Evolutionary conservation across 2,329 filamentous ascomycete species (phyloP).

Genomic region (Pseudogymnoascus sp.): DNA sequence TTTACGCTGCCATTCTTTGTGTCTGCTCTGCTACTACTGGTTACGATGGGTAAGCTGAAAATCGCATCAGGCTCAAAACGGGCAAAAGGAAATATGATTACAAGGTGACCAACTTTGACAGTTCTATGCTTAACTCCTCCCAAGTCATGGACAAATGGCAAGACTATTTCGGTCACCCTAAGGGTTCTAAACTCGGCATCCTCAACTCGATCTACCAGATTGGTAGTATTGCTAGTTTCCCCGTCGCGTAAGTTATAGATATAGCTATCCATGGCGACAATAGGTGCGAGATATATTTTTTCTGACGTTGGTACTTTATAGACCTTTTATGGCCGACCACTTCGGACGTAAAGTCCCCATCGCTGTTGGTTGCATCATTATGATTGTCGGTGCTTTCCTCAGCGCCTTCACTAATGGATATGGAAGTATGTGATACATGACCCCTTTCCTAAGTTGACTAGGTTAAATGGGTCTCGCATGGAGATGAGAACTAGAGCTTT

Average conservation of each 20-base stretch:
- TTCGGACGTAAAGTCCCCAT: too few species aligned
- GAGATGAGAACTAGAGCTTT: neutral
- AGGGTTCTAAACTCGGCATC: constrained; percentile 36
- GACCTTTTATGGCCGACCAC: constrained; percentile 34
- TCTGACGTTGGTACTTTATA: neutral
- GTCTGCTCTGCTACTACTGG: constrained; percentile 48
- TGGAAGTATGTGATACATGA: constrained; percentile 28
- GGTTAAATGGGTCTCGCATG: neutral
- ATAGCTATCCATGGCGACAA: constrained; percentile 15
- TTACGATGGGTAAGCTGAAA: constrained; percentile 27
- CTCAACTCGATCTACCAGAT: constrained; percentile 40
- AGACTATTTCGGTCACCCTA: constrained; percentile 40
- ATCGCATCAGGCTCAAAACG: neutral
- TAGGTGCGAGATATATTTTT: constrained; percentile 11
- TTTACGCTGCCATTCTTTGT: constrained; percentile 47
- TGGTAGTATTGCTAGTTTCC: constrained; percentile 34
- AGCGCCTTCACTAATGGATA: constrained; percentile 37
- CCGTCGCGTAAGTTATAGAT: constrained; percentile 22
- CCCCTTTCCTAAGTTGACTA: neutral
- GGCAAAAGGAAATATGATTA: neutral
- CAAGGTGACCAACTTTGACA: constrained; percentile 11
- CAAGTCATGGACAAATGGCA: constrained; percentile 52
- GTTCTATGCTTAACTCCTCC: constrained; percentile 51
- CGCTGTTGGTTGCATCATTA: too few species aligned
- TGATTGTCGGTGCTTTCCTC: constrained; percentile 34